These are phyloP conservation scores for Ascosphaera aggregata DNA, from an alignment of 2,329 filamentous ascomycete genomes.

Conservation along the genomic window DNA sequence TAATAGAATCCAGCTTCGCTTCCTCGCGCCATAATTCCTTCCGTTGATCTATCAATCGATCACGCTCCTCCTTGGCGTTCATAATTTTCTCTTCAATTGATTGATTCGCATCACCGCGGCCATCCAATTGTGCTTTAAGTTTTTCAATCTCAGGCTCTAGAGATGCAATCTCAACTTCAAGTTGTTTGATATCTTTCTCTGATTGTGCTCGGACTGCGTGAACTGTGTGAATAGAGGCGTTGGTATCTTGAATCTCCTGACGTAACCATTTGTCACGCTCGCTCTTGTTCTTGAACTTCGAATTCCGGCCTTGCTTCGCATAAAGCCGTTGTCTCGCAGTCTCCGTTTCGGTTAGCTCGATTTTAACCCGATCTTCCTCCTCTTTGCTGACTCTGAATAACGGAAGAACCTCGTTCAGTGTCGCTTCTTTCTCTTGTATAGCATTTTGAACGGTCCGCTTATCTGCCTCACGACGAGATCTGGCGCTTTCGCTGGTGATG, in stretches of 20 bases:
- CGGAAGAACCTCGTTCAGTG: slow-evolving; percentile 53
- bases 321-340: slow-evolving; percentile 56
- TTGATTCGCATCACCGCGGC: slow-evolving; percentile 51
- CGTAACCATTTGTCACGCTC: slow-evolving; percentile 71
- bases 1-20: slow-evolving; percentile 58
- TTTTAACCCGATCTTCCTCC: slow-evolving; percentile 46
- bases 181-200: slow-evolving; percentile 52
- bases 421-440: slow-evolving; percentile 52
- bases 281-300: slow-evolving; percentile 66
- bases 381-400: slow-evolving; percentile 50
- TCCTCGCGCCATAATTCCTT: slow-evolving; percentile 63
- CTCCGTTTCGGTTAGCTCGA: slow-evolving; percentile 53
- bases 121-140: slow-evolving; percentile 50
- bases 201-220: slow-evolving; percentile 70
- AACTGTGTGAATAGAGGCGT: slow-evolving; percentile 50
- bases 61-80: slow-evolving; percentile 52
- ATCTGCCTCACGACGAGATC: slow-evolving; percentile 45
- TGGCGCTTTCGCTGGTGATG: slow-evolving; percentile 49
- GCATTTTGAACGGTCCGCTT: slow-evolving; percentile 47
- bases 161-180: slow-evolving; percentile 46
- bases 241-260: slow-evolving; percentile 58
- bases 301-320: slow-evolving; percentile 74
- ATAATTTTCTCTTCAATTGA: slow-evolving; percentile 51
- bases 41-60: slow-evolving; percentile 63
- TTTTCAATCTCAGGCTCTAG: slow-evolving; percentile 50